Evolutionary conservation across 345 rosid species (phyloP), one percentile per base, ranked within the genome.

Genomic region (Sisymbrium altissimum): DNA sequence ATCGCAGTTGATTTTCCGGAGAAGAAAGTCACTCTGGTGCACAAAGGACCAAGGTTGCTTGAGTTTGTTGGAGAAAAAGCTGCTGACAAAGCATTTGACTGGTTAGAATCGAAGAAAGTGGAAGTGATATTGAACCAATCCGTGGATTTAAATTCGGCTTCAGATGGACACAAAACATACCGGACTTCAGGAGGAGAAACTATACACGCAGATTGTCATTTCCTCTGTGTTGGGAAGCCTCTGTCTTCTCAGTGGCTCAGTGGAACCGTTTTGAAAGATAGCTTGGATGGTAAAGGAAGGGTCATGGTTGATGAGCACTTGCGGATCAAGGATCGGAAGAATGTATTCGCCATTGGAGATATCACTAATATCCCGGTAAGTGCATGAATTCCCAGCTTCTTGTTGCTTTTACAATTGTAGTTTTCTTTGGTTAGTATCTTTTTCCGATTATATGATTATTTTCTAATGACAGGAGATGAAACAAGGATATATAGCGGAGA

Each of bases 1-100:
- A 86, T 93, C 46, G 86, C 95, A 0, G 86, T 82, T 32, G 98
- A 93, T 46, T 91, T 84, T 53, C 97, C 97, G 0, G 85, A 80
- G 45, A 93, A 90, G 85, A 80, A 86, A 73, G 84, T 91, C 27
- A 88, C 96, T 15, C 55, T 93, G 60, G 96, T 89, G 36, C 98
- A 93, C 60, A 83, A 68, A 59, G 97, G 97, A 33, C 79, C 91
- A 1, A 86, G 98, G 76, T 76, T 93, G 75, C 82, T 93, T 57
- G 98, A 93, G 58, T 92, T 90, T 71, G 65, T 88, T 25, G 96
- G 95, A 19, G 64, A 83, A 9, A 91, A 86, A 79, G 98, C 97
- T 29, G 75, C 87, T 64, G 76, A 66, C 35, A 93, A 91, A 86
- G 48, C 89, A 23, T 64, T 87, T 21, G 64, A 84, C n/a, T 91